Evolutionary conservation across 2,329 filamentous ascomycete genomes (phyloP).

Genomic region (Aspergillus texensis): DNA sequence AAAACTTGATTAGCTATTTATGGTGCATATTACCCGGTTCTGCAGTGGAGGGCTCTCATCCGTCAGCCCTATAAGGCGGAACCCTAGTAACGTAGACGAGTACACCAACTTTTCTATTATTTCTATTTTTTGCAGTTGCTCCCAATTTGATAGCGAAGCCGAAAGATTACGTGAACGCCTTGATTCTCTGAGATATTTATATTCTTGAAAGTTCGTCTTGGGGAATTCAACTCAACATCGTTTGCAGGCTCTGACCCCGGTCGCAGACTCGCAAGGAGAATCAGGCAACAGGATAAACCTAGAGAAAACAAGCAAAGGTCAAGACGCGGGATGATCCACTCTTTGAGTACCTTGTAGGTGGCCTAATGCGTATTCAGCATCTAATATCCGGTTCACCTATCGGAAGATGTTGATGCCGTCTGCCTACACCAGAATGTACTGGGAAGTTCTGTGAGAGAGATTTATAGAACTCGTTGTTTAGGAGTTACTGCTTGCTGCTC

Average conservation of each 20-base stretch:
- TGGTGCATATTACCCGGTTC: neutral
- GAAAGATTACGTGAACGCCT: neutral
- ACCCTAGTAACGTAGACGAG: neutral
- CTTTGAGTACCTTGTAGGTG: neutral
- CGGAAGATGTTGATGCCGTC: neutral
- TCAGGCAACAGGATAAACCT: neutral
- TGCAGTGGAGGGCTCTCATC: neutral
- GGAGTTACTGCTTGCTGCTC: neutral
- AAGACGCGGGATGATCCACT: neutral
- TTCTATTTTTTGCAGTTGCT: rapidly evolving
- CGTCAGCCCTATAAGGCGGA: neutral
- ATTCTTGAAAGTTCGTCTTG: neutral
- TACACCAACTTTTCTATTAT: neutral
- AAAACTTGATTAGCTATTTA: neutral
- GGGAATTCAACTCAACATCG: too few relatives aligned
- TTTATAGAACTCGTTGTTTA: neutral
- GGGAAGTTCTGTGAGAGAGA: neutral
- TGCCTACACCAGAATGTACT: neutral
- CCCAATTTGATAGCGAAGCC: neutral
- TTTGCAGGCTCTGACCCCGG: neutral
- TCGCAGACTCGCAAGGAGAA: neutral
- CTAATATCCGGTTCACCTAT: neutral
- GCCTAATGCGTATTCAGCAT: neutral
- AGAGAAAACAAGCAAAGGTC: neutral
- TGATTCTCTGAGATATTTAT: neutral